A percentile compares a stretch with the other conserved stretches of the same genome.
Conservation (phyloP, 805 yeast species). For the Candida mattraensis region DNA sequence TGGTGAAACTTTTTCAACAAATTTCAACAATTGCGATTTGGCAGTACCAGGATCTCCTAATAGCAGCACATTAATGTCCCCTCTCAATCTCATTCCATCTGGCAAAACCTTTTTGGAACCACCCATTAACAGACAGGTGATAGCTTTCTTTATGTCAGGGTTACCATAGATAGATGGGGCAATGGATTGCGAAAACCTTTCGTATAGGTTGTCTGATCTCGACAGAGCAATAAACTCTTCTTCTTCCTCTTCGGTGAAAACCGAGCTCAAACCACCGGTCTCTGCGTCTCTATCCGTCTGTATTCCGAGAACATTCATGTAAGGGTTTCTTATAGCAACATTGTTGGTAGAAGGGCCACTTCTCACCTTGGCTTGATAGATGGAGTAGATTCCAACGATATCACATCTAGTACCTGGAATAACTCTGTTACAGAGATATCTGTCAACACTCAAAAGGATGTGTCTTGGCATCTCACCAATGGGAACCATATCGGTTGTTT, state of each 20-base stretch:
- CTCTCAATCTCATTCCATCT: conserved; percentile 95
- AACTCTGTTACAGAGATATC: conserved; percentile 84
- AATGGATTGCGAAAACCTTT: conserved; percentile 79
- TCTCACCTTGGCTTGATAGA: conserved; percentile 71
- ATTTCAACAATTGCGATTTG: conserved; percentile 91
- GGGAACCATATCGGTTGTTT: conserved; percentile 97
- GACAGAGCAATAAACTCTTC: conserved; percentile 83
- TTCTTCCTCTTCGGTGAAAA: conserved; percentile 90
- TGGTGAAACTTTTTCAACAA: conserved; percentile 93
- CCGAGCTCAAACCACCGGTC: conserved; percentile 41
- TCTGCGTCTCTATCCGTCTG: conserved; percentile 73
- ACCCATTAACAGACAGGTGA: conserved; percentile 88
- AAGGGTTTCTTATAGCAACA: conserved; percentile 93
- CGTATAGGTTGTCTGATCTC: conserved; percentile 81
- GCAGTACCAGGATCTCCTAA: conserved; percentile 99
- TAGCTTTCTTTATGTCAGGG: conserved; percentile 87
- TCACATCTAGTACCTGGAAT: conserved; percentile 96
- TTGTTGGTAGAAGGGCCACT: conserved; percentile 45
- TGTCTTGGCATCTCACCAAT: conserved; percentile 99
- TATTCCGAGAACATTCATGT: conserved; percentile 81
- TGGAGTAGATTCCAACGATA: conserved; percentile 88
- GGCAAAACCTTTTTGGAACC: conserved; percentile 92
- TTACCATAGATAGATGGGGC: conserved; percentile 98
- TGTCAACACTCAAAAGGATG: conserved; percentile 79
- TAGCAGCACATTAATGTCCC: conserved; percentile 90